Conservation (phyloP, 1,139 yeast species). For the Spathaspora sp. region DNA sequence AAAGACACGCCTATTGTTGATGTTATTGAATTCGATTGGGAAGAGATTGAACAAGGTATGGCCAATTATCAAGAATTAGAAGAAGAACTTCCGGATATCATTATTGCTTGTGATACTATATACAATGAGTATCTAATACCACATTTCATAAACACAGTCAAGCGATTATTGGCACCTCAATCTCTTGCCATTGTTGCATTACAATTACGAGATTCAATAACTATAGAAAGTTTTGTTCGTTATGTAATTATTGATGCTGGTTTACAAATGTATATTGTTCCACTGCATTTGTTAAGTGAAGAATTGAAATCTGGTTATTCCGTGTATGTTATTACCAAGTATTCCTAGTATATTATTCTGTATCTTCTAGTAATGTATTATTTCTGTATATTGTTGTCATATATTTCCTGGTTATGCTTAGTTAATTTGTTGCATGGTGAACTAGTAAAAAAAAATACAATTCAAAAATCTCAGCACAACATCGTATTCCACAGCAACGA, state of each 20-base stretch:
- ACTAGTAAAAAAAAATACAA: too few species aligned
- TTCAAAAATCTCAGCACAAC: too few species aligned
- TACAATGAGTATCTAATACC: conserved; percentile 65
- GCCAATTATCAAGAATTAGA: conserved; percentile 17
- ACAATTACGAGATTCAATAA: conserved; percentile 56
- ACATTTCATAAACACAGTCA: conserved; percentile 47
- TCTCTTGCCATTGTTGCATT: conserved; percentile 49
- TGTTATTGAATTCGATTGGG: conserved; percentile 68
- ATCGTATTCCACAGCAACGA: neutral
- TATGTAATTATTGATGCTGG: conserved; percentile 18
- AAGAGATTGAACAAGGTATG: conserved; percentile 37
- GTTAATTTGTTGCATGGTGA: too few species aligned
- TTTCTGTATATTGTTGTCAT: too few species aligned
- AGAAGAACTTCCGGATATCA: conserved; percentile 34
- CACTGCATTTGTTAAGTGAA: conserved; percentile 24
- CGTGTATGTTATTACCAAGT: conserved; percentile 38
- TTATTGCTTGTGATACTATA: conserved; percentile 69
- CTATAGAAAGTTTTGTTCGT: conserved; percentile 48
- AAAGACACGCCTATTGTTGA: conserved; percentile 25
- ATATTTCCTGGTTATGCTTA: too few species aligned
- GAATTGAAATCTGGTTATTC: conserved; percentile 42
- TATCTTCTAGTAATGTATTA: neutral
- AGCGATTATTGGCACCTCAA: conserved; percentile 25
- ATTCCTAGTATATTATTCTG: too few species aligned
- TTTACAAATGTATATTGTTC: conserved; percentile 26